phyloP scores from a whole-genome alignment of 1,284 basidiomycete species.

The Microbotryum scabiosae region DNA sequence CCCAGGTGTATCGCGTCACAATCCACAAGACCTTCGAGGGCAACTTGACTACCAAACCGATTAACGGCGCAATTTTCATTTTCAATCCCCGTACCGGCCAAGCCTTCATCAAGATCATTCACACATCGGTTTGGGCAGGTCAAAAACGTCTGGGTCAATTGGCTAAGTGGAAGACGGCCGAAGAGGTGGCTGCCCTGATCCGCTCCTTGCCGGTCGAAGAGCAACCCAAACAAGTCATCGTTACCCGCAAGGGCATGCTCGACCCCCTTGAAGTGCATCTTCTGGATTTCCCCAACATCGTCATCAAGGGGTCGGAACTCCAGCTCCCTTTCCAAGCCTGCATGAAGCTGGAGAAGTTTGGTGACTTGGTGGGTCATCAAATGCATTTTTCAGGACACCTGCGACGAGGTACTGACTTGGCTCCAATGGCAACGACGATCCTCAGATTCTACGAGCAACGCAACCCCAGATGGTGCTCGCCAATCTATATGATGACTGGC shows the following conservation, averaged over 20 bases:
- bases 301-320: conserved; percentile 97
- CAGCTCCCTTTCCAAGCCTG: conserved; percentile 99
- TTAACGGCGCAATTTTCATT: conserved; percentile 99
- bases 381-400: conserved; percentile 44
- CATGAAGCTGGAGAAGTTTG: conserved; percentile 99
- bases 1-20: conserved; percentile 98
- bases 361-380: conserved; percentile 61
- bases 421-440: conserved; percentile 4
- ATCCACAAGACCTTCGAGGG: conserved; percentile 99
- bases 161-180: conserved; percentile 99
- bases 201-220: conserved; percentile 97
- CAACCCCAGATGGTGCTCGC: conserved; percentile 99
- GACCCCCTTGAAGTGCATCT: conserved; percentile 82
- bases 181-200: conserved; percentile 97
- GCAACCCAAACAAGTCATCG: conserved; percentile 98
- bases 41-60: conserved; percentile 98
- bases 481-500: conserved; percentile 98
- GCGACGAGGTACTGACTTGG: conserved; percentile 43
- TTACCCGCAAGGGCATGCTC: conserved; percentile 99
- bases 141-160: conserved; percentile 99
- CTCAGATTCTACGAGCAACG: conserved; percentile 59
- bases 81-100: conserved; percentile 99
- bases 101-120: conserved; percentile 97
- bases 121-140: conserved; percentile 98
- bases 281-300: conserved; percentile 97